Evolutionary conservation across 2,329 filamentous ascomycete species (phyloP).

Genomic region (Xylariaceae sp.): DNA sequence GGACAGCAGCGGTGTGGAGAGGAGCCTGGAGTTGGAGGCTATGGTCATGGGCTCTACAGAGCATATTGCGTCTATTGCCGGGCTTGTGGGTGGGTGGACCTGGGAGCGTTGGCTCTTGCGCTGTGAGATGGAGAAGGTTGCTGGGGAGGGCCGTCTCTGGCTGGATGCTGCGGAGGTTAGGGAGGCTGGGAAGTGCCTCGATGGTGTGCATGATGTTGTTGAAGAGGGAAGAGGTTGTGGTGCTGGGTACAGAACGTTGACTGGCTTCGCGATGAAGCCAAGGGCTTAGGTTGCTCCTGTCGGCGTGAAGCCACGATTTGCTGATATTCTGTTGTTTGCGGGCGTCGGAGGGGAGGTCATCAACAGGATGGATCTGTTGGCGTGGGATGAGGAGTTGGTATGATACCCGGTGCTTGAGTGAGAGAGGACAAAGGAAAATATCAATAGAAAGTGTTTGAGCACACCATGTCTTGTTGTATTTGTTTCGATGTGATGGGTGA

Average conservation of each 20-base stretch:
- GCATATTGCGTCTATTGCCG: constrained; percentile 70
- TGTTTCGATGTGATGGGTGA: too few species aligned
- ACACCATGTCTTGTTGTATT: too few species aligned
- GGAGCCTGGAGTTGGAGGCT: constrained; percentile 56
- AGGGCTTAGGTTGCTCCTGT: constrained; percentile 5
- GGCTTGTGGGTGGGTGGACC: constrained; percentile 79
- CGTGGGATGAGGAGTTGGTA: too few species aligned
- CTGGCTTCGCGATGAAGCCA: constrained; percentile 63
- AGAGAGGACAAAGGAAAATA: too few species aligned
- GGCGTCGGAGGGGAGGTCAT: too few species aligned
- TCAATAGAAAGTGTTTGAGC: too few species aligned
- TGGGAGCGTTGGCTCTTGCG: constrained; percentile 97
- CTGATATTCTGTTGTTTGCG: too few species aligned
- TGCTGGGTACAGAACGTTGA: constrained; percentile 58
- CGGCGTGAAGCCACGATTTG: too few species aligned
- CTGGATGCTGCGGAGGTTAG: constrained; percentile 51
- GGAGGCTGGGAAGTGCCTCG: constrained; percentile 56
- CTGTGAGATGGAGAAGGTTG: constrained; percentile 73
- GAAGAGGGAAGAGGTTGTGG: constrained; percentile 60
- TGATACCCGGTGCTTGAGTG: too few species aligned
- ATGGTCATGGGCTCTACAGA: constrained; percentile 65
- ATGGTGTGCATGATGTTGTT: constrained; percentile 56
- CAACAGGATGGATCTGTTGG: too few species aligned
- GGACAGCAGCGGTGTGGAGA: constrained; percentile 35
- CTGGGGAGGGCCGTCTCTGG: constrained; percentile 59